phyloP scores from a whole-genome alignment of 805 yeast genomes.

The Kregervanrija fluxuum region DNA sequence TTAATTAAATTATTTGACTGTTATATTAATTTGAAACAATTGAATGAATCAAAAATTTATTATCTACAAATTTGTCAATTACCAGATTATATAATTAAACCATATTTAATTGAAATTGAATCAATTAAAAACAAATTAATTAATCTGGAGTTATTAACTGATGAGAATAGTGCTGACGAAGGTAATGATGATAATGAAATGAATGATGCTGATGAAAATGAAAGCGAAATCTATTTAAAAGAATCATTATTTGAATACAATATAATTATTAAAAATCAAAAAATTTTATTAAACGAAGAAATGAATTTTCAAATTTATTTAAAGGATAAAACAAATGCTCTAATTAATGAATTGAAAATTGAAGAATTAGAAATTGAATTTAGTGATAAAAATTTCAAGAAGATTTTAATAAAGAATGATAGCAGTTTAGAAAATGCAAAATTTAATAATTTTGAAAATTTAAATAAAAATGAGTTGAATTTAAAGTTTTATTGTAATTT shows the following conservation, averaged over 20 bases:
- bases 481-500: slow-evolving; percentile 5
- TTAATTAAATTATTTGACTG: slow-evolving; percentile 34
- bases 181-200: slow-evolving; percentile 1
- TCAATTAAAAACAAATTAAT: neutral
- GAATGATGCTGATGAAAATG: slow-evolving; percentile 7
- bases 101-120: slow-evolving; percentile 4
- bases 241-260: slow-evolving; percentile 14
- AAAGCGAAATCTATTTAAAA: slow-evolving; percentile 8
- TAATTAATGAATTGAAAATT: slow-evolving; percentile 13
- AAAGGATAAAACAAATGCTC: slow-evolving; percentile 19
- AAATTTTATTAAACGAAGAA: slow-evolving; percentile 15
- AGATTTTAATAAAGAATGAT: slow-evolving; percentile 11
- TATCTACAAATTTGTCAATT: slow-evolving; percentile 28
- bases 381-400: slow-evolving; percentile 9
- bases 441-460: slow-evolving; percentile 4
- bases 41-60: slow-evolving; percentile 27
- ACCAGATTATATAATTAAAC: slow-evolving; percentile 6
- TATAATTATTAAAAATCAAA: slow-evolving; percentile 12
- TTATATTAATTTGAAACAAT: slow-evolving; percentile 25
- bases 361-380: slow-evolving; percentile 17
- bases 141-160: slow-evolving; percentile 3
- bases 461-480: neutral
- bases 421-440: neutral
- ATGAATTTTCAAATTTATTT: slow-evolving; percentile 27
- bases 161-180: slow-evolving; percentile 1